Evolutionary conservation across 2,329 filamentous ascomycete genomes (phyloP).

Genomic region (Corynespora cassiicola): DNA sequence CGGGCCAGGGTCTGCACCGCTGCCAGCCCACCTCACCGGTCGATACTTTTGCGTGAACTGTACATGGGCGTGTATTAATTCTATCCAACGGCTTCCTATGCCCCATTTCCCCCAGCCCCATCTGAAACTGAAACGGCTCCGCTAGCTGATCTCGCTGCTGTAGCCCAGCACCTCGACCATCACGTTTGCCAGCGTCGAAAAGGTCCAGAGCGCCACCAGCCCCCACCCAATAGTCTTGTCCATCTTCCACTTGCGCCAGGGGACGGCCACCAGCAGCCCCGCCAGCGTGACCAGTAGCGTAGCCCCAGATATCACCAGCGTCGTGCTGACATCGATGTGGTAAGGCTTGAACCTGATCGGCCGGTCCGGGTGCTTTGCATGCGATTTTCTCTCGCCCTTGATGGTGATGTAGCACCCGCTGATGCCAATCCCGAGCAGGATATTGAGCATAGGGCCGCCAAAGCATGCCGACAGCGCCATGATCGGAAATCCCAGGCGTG

Average conservation of each 20-base stretch:
- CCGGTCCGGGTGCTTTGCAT: conserved; percentile 70
- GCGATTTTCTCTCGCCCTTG: conserved; percentile 68
- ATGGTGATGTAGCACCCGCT: conserved; percentile 89
- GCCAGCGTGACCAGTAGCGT: conserved; percentile 82
- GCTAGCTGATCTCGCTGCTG: conserved; percentile 35
- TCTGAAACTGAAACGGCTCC: conserved; percentile 12
- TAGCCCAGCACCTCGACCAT: conserved; percentile 70
- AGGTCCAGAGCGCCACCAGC: conserved; percentile 78
- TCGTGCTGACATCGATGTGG: conserved; percentile 81
- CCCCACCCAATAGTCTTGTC: conserved; percentile 70
- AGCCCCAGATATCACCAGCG: conserved; percentile 83
- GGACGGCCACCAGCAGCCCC: conserved; percentile 79
- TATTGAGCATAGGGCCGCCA: conserved; percentile 98
- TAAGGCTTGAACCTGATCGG: conserved; percentile 77
- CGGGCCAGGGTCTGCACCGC: no score
- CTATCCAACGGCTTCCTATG: conserved; percentile 11
- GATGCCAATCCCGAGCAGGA: conserved; percentile 91
- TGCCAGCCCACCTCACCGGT: no score
- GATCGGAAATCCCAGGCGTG: conserved; percentile 89
- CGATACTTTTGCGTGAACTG: conserved; percentile 7
- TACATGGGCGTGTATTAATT: conserved; percentile 12
- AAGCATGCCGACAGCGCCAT: conserved; percentile 97
- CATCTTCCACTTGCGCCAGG: conserved; percentile 52
- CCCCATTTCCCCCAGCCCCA: conserved; percentile 10
- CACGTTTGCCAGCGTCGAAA: conserved; percentile 83